Conservation (phyloP, 805 yeast species). For the Saccharomycopsis babjevae region DNA sequence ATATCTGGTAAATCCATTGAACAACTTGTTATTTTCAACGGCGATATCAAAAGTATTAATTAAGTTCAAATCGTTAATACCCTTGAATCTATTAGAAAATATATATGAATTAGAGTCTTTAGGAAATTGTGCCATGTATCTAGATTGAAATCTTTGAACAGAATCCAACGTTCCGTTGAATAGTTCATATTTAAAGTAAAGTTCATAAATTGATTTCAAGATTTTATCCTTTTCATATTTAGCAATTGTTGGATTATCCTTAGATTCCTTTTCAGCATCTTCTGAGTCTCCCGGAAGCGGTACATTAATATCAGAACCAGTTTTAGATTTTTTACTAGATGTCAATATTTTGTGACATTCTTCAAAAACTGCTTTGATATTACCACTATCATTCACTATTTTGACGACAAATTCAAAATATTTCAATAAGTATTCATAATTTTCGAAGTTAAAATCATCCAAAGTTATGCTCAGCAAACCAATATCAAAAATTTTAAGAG, state of each 20-base stretch:
- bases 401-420: constrained; percentile 66
- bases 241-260: constrained; percentile 13
- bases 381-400: constrained; percentile 56
- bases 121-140: constrained; percentile 60
- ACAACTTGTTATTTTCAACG: constrained; percentile 6
- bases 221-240: constrained; percentile 23
- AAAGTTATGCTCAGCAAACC: constrained; percentile 44
- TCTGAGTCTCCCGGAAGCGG: not conserved
- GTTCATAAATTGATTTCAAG: constrained; percentile 39
- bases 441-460: constrained; percentile 28
- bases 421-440: constrained; percentile 52
- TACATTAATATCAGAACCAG: not conserved
- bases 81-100: constrained; percentile 13
- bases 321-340: constrained; percentile 26
- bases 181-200: constrained; percentile 59
- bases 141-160: constrained; percentile 52
- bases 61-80: constrained; percentile 21
- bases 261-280: not conserved
- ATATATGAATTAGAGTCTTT: constrained; percentile 30
- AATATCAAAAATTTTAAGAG: constrained; percentile 65
- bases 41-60: constrained; percentile 18
- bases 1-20: constrained; percentile 5
- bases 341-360: constrained; percentile 45
- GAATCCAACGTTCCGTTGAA: constrained; percentile 61
- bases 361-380: constrained; percentile 77